phyloP scores from a whole-genome alignment of 805 yeast species.

The Komagataella phaffii region DNA sequence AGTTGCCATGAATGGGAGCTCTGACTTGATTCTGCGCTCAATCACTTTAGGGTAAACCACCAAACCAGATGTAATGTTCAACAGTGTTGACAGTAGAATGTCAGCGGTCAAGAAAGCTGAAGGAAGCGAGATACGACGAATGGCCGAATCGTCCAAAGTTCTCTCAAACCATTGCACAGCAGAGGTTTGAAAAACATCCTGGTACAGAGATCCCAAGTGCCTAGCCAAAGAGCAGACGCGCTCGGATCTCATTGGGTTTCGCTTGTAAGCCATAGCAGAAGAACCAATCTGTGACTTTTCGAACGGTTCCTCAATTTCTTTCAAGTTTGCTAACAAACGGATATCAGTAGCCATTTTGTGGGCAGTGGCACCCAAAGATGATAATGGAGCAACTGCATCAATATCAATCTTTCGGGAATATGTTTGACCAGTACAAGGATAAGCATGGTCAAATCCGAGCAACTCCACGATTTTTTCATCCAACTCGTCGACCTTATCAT shows the following conservation, averaged over 20 bases:
- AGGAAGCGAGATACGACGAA: constrained; percentile 92
- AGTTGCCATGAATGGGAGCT: constrained; percentile 98
- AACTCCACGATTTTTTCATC: constrained; percentile 89
- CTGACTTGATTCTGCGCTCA: constrained; percentile 88
- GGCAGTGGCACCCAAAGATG: constrained; percentile 90
- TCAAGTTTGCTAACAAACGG: constrained; percentile 88
- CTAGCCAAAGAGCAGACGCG: constrained; percentile 97
- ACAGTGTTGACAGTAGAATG: constrained; percentile 76
- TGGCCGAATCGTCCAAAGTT: constrained; percentile 95
- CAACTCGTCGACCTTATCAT: constrained; percentile 86
- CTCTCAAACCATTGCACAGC: constrained; percentile 99
- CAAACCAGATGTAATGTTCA: constrained; percentile 86
- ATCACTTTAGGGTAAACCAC: constrained; percentile 98
- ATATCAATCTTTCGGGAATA: constrained; percentile 96
- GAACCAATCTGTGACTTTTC: constrained; percentile 98
- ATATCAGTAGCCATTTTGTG: constrained; percentile 98
- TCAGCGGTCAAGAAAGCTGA: constrained; percentile 95
- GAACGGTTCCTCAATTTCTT: constrained; percentile 96
- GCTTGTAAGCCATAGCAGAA: constrained; percentile 97
- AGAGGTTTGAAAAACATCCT: constrained; percentile 92
- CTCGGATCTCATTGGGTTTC: constrained; percentile 99
- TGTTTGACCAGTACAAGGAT: constrained; percentile 99
- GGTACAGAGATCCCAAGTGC: constrained; percentile 84
- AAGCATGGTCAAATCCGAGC: constrained; percentile 86
- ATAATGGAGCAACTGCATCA: constrained; percentile 83